A percentile compares a stretch with the other conserved stretches of the same genome.
These are phyloP conservation scores for Porogramme epimiltina DNA, from an alignment of 1,284 basidiomycete genomes.

Conservation along the genomic window DNA sequence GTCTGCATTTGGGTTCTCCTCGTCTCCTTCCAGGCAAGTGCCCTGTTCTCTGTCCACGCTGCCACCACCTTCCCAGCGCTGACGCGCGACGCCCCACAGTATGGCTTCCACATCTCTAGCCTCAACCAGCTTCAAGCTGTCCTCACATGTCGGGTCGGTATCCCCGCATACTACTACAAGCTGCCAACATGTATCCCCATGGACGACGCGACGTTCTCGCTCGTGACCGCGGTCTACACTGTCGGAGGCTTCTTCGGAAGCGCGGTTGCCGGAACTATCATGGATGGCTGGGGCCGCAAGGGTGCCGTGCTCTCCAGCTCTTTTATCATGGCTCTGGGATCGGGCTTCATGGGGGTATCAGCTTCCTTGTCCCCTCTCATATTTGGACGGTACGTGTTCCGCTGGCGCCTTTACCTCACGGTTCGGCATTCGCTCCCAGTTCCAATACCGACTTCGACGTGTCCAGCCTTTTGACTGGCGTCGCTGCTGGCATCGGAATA, in stretches of 20 bases:
- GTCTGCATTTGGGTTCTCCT: slow-evolving; percentile 66
- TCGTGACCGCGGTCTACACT: slow-evolving; percentile 85
- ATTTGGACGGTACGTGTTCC: slow-evolving; percentile 62
- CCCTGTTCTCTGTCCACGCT: background rate
- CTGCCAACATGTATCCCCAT: slow-evolving; percentile 76
- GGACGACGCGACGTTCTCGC: slow-evolving; percentile 73
- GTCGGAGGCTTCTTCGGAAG: slow-evolving; percentile 87
- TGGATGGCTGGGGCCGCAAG: slow-evolving; percentile 70
- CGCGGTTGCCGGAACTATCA: slow-evolving; percentile 66
- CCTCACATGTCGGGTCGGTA: slow-evolving; percentile 59
- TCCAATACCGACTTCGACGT: background rate
- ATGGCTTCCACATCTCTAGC: slow-evolving; percentile 84
- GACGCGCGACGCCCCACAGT: slow-evolving; percentile 37
- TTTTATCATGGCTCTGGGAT: slow-evolving; percentile 59
- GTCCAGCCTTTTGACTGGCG: slow-evolving; percentile 72
- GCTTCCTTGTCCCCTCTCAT: slow-evolving; percentile 58
- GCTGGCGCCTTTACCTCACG: background rate
- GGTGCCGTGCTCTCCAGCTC: slow-evolving; percentile 65
- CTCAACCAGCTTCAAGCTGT: slow-evolving; percentile 86
- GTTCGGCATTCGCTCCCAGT: background rate
- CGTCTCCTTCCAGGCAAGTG: slow-evolving; percentile 61
- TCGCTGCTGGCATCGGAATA: slow-evolving; percentile 82
- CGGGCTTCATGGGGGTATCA: slow-evolving; percentile 66
- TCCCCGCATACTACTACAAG: slow-evolving; percentile 30
- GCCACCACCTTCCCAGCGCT: too few relatives aligned